These are phyloP conservation scores for Penicillium sp. DNA, from an alignment of 2,329 filamentous ascomycete species.

Conservation along the genomic window DNA sequence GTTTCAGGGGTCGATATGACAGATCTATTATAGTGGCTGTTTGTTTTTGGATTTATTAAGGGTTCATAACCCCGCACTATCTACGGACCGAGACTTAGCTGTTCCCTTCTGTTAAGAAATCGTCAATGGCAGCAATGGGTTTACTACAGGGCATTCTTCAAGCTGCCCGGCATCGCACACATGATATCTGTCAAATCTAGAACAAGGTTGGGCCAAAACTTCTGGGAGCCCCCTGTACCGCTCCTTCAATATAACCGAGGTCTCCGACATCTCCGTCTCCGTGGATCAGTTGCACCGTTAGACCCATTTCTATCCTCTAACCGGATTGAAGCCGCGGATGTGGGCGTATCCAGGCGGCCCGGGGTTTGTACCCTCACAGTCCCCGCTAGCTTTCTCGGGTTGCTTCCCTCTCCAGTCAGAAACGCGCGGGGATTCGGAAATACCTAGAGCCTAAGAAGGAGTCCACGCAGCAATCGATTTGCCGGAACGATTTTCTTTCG, in stretches of 20 bases:
- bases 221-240: not conserved
- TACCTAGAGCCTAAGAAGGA: too few species aligned
- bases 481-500: not conserved
- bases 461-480: not conserved
- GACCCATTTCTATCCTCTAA: not conserved
- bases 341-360: not conserved
- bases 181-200: too few species aligned
- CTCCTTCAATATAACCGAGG: too few species aligned
- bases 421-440: not conserved
- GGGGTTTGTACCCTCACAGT: not conserved
- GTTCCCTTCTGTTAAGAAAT: too few species aligned
- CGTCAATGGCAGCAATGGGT: too few species aligned
- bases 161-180: too few species aligned
- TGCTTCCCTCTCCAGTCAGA: not conserved
- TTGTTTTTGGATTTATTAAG: not conserved
- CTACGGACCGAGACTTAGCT: not conserved
- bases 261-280: too few species aligned
- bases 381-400: not conserved
- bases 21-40: not conserved
- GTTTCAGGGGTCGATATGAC: not conserved
- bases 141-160: too few species aligned
- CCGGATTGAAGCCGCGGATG: not conserved
- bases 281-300: not conserved
- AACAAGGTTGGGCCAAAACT: too few species aligned
- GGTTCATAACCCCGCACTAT: not conserved